These are phyloP conservation scores for Xylariaceae sp. DNA, from an alignment of 2,329 filamentous ascomycete species.

Conservation along the genomic window DNA sequence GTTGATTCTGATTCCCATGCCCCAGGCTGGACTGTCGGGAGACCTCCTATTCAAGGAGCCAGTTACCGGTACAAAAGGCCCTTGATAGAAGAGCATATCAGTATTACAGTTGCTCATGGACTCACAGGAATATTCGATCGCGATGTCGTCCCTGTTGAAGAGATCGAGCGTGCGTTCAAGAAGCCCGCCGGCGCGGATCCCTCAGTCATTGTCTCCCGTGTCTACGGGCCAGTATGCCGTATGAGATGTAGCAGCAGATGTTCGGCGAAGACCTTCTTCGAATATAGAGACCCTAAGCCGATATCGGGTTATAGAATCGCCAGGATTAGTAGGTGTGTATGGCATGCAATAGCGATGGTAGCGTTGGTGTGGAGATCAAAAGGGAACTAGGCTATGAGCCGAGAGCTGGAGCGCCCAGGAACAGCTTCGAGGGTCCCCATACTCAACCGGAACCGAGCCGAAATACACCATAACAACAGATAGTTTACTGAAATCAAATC, in stretches of 20 bases:
- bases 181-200: slow-evolving; percentile 51
- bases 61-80: slow-evolving; percentile 53
- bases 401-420: too few relatives aligned
- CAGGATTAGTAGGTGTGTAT: too few relatives aligned
- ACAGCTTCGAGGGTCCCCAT: too few relatives aligned
- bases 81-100: slow-evolving; percentile 60
- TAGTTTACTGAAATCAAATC: slow-evolving; percentile 6
- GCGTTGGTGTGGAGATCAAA: too few relatives aligned
- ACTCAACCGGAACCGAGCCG: too few relatives aligned
- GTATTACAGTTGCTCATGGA: slow-evolving; percentile 54
- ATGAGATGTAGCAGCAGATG: not conserved
- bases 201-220: slow-evolving; percentile 44
- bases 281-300: too few relatives aligned
- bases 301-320: too few relatives aligned
- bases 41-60: not conserved
- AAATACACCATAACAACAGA: not conserved
- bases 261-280: not conserved
- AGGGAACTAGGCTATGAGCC: too few relatives aligned
- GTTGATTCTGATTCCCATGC: slow-evolving; percentile 2
- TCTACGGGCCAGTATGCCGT: slow-evolving; percentile 40
- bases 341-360: too few relatives aligned
- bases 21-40: not conserved
- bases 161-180: slow-evolving; percentile 46
- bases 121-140: slow-evolving; percentile 59
- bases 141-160: slow-evolving; percentile 46